These are phyloP conservation scores for Serendipita indica DNA, from an alignment of 768 basidiomycete species.

Conservation along the genomic window DNA sequence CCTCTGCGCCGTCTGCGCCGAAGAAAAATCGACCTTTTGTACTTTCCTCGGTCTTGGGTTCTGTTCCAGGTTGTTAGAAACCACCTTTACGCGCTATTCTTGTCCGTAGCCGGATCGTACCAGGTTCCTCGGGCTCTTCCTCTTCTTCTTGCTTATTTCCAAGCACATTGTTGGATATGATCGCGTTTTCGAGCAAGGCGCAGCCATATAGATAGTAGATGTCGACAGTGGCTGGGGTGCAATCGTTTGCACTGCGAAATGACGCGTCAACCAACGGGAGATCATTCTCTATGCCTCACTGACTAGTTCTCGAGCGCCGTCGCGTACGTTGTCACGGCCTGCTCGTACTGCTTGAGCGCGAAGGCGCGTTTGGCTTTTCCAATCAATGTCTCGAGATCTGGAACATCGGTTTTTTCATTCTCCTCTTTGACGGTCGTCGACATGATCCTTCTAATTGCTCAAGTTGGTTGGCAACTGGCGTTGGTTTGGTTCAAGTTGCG, in stretches of 20 bases:
- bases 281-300: conserved; percentile 19
- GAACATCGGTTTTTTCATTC: conserved; percentile 2
- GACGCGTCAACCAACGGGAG: conserved; percentile 22
- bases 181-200: conserved; percentile 85
- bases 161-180: conserved; percentile 70
- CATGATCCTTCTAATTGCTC: not conserved
- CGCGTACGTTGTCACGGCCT: conserved; percentile 72
- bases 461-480: not conserved
- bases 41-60: conserved; percentile 21
- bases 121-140: conserved; percentile 26
- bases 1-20: conserved; percentile 63
- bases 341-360: conserved; percentile 72
- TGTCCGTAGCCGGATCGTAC: not conserved
- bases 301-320: conserved; percentile 72
- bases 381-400: conserved; percentile 38
- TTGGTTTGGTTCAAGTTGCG: not conserved
- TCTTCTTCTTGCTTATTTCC: conserved; percentile 64
- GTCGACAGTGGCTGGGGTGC: conserved; percentile 73
- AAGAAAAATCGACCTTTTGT: conserved; percentile 54
- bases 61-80: not conserved
- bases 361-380: conserved; percentile 80
- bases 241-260: conserved; percentile 44
- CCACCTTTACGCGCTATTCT: not conserved
- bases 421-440: not conserved
- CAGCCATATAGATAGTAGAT: conserved; percentile 85